Percentiles rank a stretch among this genome's conserved stretches.
phyloP scores from a whole-genome alignment of 2,329 filamentous ascomycete species.

The Microascus cirrosus region DNA sequence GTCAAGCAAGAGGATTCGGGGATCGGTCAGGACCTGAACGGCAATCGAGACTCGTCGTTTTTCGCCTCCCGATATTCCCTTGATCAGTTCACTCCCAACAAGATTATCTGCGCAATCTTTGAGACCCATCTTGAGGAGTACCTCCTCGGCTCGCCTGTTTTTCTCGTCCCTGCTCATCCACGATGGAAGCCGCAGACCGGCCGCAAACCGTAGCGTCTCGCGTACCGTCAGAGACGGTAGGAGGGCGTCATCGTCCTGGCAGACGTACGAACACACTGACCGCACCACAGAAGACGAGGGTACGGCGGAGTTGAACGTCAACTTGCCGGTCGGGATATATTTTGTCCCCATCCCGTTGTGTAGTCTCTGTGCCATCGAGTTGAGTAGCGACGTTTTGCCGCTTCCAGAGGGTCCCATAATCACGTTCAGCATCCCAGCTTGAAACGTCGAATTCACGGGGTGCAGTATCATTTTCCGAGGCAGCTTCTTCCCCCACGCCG shows the following conservation, averaged over 20 bases:
- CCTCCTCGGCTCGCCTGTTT: conserved; percentile 54
- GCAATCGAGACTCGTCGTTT: conserved; percentile 70
- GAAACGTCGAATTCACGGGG: conserved; percentile 55
- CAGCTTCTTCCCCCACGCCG: conserved; percentile 35
- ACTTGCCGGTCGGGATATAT: conserved; percentile 49
- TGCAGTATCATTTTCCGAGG: conserved; percentile 51
- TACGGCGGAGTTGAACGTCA: conserved; percentile 59
- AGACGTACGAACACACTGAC: conserved; percentile 66
- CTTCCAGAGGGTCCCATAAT: conserved; percentile 74
- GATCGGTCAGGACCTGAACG: conserved; percentile 66
- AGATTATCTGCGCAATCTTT: conserved; percentile 70
- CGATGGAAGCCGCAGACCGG: conserved; percentile 56
- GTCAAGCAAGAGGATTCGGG: conserved; percentile 60
- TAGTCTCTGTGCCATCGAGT: conserved; percentile 59
- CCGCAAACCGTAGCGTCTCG: conserved; percentile 62
- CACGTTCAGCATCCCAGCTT: conserved; percentile 58
- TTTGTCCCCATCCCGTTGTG: conserved; percentile 49
- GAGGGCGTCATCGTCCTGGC: conserved; percentile 67
- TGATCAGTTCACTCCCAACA: conserved; percentile 60
- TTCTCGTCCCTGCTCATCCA: conserved; percentile 63
- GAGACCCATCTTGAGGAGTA: conserved; percentile 63
- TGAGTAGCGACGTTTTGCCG: conserved; percentile 66
- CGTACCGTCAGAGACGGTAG: conserved; percentile 65
- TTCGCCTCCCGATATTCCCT: conserved; percentile 71
- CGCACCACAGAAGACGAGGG: conserved; percentile 59